These are phyloP conservation scores for Pogostemon cablin DNA, from an alignment of 257 asterid genomes.

Conservation along the genomic window DNA sequence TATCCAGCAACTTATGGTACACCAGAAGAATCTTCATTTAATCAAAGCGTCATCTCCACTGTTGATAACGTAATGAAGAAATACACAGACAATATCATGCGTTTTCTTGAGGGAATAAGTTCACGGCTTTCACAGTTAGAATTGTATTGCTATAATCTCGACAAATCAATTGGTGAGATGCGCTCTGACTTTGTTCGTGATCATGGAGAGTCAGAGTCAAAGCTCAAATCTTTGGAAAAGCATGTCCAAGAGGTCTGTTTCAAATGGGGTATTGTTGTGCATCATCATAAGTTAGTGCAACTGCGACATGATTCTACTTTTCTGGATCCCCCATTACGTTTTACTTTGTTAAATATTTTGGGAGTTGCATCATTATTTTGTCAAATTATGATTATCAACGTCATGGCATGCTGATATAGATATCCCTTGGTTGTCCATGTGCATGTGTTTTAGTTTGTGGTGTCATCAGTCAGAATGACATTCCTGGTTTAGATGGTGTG, in stretches of 20 bases:
- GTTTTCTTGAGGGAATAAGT: slow-evolving; percentile 94
- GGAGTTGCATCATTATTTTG: too few relatives aligned
- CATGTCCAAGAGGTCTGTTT: slow-evolving; percentile 82
- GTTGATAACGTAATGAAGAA: slow-evolving; percentile 87
- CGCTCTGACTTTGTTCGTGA: slow-evolving; percentile 81
- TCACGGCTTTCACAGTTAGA: slow-evolving; percentile 93
- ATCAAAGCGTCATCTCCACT: slow-evolving; percentile 66
- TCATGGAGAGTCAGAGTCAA: slow-evolving; percentile 72
- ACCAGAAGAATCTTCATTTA: slow-evolving; percentile 77
- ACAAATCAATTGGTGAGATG: slow-evolving; percentile 93
- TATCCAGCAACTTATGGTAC: slow-evolving; percentile 62
- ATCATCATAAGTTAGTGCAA: not conserved
- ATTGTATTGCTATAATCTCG: slow-evolving; percentile 84
- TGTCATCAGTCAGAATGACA: not conserved
- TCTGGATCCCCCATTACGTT: not conserved
- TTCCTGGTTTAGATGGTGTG: too few relatives aligned
- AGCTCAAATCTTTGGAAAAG: slow-evolving; percentile 82
- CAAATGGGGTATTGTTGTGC: not conserved
- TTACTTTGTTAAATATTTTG: not conserved
- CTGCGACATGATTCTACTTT: not conserved
- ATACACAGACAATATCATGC: slow-evolving; percentile 82
- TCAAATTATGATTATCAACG: too few relatives aligned
- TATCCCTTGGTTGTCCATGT: not conserved
- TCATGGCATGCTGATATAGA: too few relatives aligned
- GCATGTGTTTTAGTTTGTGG: not conserved